Base-by-base conservation (phyloP, 116 monocot species). In the Zostera marina region DNA sequence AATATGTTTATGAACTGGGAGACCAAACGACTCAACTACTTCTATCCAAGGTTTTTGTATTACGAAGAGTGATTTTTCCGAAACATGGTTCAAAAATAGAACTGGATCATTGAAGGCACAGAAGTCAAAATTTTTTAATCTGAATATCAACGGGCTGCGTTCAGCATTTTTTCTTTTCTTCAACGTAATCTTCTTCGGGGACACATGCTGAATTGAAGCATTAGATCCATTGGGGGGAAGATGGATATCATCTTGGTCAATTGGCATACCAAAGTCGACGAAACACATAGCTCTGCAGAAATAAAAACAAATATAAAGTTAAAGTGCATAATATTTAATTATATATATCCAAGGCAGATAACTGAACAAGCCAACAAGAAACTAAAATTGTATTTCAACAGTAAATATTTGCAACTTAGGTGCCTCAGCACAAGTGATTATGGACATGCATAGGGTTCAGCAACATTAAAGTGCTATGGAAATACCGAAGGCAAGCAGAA, bases 1-100 rank as follows among this genome's bases (percentile, higher is more conserved):
- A 15, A 83, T 64, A 71, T 98, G 98, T 89, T 78, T 90, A 56
- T 98, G 83, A 68, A 98, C 83, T 1, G 98, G 98, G 3, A 77
- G 78, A 44, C 75, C 87, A 49, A 86, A 90, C 3, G 57, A 70
- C 69, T 70, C 60, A 5, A 75, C 70, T 9, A 98, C 76, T 56
- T 90, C 78, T 73, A 74, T 47, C 98, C 98, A 98, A 45, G 51
- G 66, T 68, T 86, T 98, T 68, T 98, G 87, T 40, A 89, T 26
- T 42, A 98, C 67, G 13, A 98, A 71, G 4, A 98, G 44, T 11
- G 91, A 86, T 26, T 62, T 81, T 42, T 87, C 77, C 22, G 85
- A 74, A 20, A 98, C 58, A 56, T 86, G 86, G 24, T 79, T 70
- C 17, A 98, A 78, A 56, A 98, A 98, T 14, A 83, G 70, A 47